phyloP scores from a whole-genome alignment of 768 basidiomycete species.

The Leccinum rimulosum region DNA sequence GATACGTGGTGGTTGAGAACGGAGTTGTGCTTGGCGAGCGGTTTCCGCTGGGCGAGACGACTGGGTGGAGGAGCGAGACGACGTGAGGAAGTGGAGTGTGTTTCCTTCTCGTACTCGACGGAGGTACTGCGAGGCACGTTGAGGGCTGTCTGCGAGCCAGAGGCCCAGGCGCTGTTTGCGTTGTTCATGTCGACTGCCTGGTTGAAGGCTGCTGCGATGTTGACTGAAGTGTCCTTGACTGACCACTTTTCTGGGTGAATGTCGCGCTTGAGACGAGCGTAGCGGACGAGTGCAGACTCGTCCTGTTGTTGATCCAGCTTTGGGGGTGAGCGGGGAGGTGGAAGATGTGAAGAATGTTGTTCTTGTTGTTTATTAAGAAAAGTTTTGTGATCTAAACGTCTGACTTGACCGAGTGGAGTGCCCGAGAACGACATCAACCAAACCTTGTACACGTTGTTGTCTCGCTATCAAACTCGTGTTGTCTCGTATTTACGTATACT shows the following conservation, averaged over 20 bases:
- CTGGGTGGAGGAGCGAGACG: conserved; percentile 64
- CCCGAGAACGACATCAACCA: conserved; percentile 81
- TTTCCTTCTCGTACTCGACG: conserved; percentile 73
- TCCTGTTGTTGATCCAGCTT: conserved; percentile 42
- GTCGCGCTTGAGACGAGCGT: conserved; percentile 47
- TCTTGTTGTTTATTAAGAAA: conserved; percentile 63
- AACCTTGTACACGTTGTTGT: conserved; percentile 15
- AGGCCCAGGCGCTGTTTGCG: conserved; percentile 68
- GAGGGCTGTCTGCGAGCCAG: conserved; percentile 46
- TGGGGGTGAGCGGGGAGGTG: conserved; percentile 28
- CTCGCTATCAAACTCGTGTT: conserved; percentile 21
- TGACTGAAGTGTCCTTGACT: conserved; percentile 83
- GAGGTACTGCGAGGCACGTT: conserved; percentile 70
- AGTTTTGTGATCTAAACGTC: conserved; percentile 78
- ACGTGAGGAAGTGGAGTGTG: conserved; percentile 50
- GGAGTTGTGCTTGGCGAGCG: conserved; percentile 56
- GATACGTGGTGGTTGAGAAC: conserved; percentile 49
- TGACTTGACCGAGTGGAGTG: conserved; percentile 81
- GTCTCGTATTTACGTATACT: conserved; percentile 20
- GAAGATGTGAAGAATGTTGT: conserved; percentile 43
- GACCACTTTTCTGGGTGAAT: conserved; percentile 65
- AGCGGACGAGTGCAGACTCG: conserved; percentile 45
- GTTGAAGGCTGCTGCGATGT: conserved; percentile 78
- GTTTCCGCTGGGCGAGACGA: conserved; percentile 40
- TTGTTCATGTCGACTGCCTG: conserved; percentile 59